Percentiles rank a stretch among this genome's conserved stretches.
Conservation (phyloP, 805 yeast species). For the Schwanniomyces sp. region DNA sequence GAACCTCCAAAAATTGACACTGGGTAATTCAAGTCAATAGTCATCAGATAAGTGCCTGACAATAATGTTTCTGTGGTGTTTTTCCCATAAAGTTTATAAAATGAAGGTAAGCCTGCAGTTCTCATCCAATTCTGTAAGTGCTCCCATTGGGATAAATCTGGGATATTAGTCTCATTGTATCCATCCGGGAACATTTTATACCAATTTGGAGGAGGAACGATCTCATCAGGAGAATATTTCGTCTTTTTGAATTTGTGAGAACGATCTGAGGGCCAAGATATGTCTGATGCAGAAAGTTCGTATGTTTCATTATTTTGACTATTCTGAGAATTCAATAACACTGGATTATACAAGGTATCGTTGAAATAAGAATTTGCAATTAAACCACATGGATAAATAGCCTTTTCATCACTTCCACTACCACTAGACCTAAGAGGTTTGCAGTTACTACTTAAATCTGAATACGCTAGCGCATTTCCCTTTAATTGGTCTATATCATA, state of each 20-base stretch:
- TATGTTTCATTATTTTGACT: constrained; percentile 44
- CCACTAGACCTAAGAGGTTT: constrained; percentile 39
- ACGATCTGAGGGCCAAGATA: constrained; percentile 84
- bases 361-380: constrained; percentile 92
- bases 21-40: constrained; percentile 77
- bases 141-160: constrained; percentile 75
- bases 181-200: constrained; percentile 76
- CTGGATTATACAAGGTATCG: constrained; percentile 70
- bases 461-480: constrained; percentile 65
- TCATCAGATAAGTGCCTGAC: constrained; percentile 69
- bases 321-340: constrained; percentile 42
- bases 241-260: constrained; percentile 69
- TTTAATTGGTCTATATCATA: constrained; percentile 77
- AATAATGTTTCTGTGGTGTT: constrained; percentile 58
- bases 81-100: constrained; percentile 77
- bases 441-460: constrained; percentile 44
- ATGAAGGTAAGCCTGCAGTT: constrained; percentile 90
- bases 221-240: constrained; percentile 59
- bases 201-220: constrained; percentile 97
- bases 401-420: constrained; percentile 39
- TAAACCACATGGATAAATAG: constrained; percentile 87
- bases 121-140: constrained; percentile 97
- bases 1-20: constrained; percentile 85
- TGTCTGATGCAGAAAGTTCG: constrained; percentile 53
- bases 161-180: constrained; percentile 78